Evolutionary conservation across 495 filamentous ascomycete species (phyloP), one percentile per base, ranked within the genome.

Genomic region (Penicillium odoratum): DNA sequence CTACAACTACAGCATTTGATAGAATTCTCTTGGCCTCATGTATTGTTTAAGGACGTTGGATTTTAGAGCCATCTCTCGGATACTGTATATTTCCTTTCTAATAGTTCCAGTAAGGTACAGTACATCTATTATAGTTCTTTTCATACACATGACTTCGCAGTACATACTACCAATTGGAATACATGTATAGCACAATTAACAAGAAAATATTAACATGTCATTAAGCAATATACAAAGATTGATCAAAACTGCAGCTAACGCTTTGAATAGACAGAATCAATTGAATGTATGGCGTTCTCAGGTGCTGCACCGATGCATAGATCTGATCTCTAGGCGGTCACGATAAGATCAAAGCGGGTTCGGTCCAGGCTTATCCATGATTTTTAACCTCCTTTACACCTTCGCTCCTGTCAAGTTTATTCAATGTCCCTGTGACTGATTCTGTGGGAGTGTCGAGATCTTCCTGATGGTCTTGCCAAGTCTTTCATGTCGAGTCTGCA

Each of bases 401-500:
- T 30, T 33, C 55, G 48, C 45, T 53, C 53, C 50, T 11, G 36
- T 25, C 28, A n/a, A 10, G 11, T 56, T 46, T 30, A 30, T 54
- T 48, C 55, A 55, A 56, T 45, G 40, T 44, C 53, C 57, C 34
- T 51, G 21, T 55, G 40, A 50, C 7, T 16, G 21, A 30, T 31
- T 44, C 42, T 40, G 48, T 49, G 52, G 54, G 42, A 44, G 45
- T 51, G 54, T 59, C 44, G 51, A 50, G 40, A 45, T 58, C 52
- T 56, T 47, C 54, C 53, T 55, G 54, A 71, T 76, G 69, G 60
- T 73, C 59, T 49, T 63, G 56, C 67, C 70, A 66, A 69, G 58
- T 56, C 50, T 65, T 48, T 53, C 64, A 7, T 51, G 60, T 69
- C 66, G 74, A 69, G 70, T 69, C 70, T 75, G 74, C 72, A 71